phyloP scores from a whole-genome alignment of 768 basidiomycete genomes.

The Boletus rufocinnamomeus region DNA sequence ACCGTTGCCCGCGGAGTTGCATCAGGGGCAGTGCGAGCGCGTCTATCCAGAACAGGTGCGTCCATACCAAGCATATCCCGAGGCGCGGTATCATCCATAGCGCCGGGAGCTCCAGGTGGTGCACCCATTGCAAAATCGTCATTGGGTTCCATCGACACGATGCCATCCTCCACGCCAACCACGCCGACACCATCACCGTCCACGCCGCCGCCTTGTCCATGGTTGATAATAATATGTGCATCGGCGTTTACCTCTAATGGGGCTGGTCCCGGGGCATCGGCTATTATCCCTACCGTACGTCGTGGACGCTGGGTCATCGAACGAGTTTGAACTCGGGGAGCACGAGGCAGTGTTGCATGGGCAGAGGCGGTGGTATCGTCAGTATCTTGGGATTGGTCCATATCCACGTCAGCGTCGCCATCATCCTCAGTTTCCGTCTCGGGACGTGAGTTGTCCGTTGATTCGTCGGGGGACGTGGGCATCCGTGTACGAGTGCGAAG shows the following conservation, averaged over 20 bases:
- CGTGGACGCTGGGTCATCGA: constrained; percentile 40
- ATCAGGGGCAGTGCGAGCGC: constrained; percentile 49
- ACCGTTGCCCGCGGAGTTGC: constrained; percentile 66
- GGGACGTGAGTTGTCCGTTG: constrained; percentile 55
- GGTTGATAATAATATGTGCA: constrained; percentile 55
- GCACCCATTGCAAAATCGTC: constrained; percentile 91
- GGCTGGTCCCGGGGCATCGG: constrained; percentile 39
- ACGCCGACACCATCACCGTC: constrained; percentile 45
- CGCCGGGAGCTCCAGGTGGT: constrained; percentile 88
- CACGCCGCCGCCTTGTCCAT: constrained; percentile 41
- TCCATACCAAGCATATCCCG: constrained; percentile 32
- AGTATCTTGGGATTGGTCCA: constrained; percentile 43
- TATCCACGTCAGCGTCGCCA: constrained; percentile 55
- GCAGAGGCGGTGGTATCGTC: constrained; percentile 31
- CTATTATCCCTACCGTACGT: constrained; percentile 50
- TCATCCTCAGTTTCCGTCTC: constrained; percentile 84
- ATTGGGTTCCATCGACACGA: constrained; percentile 76
- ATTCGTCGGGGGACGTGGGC: constrained; percentile 43
- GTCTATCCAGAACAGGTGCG: constrained; percentile 32
- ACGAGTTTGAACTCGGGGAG: constrained; percentile 28
- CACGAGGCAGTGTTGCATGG: constrained; percentile 36
- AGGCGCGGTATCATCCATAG: constrained; percentile 45
- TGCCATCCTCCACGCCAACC: constrained; percentile 68
- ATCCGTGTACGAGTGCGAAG: constrained; percentile 34
- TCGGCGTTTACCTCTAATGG: constrained; percentile 45